A percentile compares a stretch with the other conserved stretches of the same genome.
Conservation (phyloP, 2,329 filamentous ascomycete genomes). For the Cordyceps javanica region DNA sequence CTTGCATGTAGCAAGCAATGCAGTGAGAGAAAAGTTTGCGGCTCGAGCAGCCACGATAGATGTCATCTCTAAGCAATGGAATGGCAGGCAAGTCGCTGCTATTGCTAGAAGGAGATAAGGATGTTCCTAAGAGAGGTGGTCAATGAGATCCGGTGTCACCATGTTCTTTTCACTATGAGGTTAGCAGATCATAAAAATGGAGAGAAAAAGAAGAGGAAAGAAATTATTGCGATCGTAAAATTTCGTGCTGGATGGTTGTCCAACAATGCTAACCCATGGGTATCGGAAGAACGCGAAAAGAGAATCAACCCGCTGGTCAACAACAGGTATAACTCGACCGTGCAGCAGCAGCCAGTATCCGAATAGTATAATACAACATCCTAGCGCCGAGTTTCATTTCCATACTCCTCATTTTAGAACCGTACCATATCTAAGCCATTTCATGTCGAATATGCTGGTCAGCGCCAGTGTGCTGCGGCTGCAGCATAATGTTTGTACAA, state of each 20-base stretch:
- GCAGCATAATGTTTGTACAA: constrained; percentile 1
- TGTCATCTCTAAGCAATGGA: neutral
- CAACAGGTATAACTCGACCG: neutral
- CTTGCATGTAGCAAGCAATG: constrained; percentile 38
- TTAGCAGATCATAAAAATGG: constrained; percentile 21
- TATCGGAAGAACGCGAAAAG: constrained; percentile 5
- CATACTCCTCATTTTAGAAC: constrained; percentile 1
- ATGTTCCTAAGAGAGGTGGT: neutral
- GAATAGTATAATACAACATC: neutral
- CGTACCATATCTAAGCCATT: neutral
- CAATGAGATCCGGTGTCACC: constrained; percentile 11
- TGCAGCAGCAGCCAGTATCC: neutral
- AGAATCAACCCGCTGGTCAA: neutral
- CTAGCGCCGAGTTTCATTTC: constrained; percentile 2
- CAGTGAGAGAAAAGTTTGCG: constrained; percentile 45
- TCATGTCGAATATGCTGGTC: neutral
- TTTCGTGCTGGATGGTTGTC: constrained; percentile 2
- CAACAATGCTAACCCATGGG: constrained; percentile 12
- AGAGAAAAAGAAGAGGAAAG: neutral
- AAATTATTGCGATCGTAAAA: constrained; percentile 1
- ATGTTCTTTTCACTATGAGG: constrained; percentile 25
- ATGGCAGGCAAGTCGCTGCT: neutral
- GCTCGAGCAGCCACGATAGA: constrained; percentile 14
- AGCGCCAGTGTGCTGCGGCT: neutral
- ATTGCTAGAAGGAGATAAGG: neutral